A percentile compares a stretch with the other conserved stretches of the same genome.
These are phyloP conservation scores for Gleditsia sinensis DNA, from an alignment of 306 rosid genomes.

Conservation along the genomic window DNA sequence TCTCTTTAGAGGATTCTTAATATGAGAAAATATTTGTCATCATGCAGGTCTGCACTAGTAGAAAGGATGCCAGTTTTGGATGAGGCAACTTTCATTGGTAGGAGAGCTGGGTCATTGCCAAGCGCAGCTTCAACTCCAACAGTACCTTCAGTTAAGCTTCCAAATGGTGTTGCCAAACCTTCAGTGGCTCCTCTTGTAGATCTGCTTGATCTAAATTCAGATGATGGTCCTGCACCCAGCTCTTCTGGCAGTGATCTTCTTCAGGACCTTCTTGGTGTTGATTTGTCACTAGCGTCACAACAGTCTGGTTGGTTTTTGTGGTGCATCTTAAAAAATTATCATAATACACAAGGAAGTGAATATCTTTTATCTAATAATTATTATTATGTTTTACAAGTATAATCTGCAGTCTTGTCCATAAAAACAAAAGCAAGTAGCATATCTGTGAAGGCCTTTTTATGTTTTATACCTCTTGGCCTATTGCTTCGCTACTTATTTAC, in stretches of 20 bases:
- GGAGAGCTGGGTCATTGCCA: slow-evolving; percentile 71
- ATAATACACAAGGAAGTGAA: background rate
- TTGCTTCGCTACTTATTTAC: background rate
- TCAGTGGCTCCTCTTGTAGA: slow-evolving; percentile 79
- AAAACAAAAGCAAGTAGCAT: slow-evolving; percentile 6
- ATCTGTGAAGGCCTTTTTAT: slow-evolving; percentile 5
- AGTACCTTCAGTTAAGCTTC: slow-evolving; percentile 64
- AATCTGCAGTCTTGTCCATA: slow-evolving; percentile 1
- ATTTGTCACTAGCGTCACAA: slow-evolving; percentile 57
- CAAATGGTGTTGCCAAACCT: slow-evolving; percentile 83
- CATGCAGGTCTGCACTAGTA: slow-evolving; percentile 76
- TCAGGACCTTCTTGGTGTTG: slow-evolving; percentile 94
- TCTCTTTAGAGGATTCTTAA: background rate
- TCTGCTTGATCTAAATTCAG: slow-evolving; percentile 84
- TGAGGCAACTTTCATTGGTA: slow-evolving; percentile 82
- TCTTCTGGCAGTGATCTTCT: slow-evolving; percentile 82
- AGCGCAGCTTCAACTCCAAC: slow-evolving; percentile 57
- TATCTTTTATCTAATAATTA: slow-evolving; percentile 10
- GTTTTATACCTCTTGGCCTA: slow-evolving; percentile 17
- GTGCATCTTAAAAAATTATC: slow-evolving; percentile 12
- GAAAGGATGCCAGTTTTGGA: slow-evolving; percentile 99
- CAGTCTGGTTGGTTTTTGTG: slow-evolving; percentile 68
- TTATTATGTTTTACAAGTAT: background rate
- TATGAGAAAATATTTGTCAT: background rate
- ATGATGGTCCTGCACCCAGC: slow-evolving; percentile 81